phyloP scores from a whole-genome alignment of 495 filamentous ascomycete species.

The Staphylotrichum tortipilum region DNA sequence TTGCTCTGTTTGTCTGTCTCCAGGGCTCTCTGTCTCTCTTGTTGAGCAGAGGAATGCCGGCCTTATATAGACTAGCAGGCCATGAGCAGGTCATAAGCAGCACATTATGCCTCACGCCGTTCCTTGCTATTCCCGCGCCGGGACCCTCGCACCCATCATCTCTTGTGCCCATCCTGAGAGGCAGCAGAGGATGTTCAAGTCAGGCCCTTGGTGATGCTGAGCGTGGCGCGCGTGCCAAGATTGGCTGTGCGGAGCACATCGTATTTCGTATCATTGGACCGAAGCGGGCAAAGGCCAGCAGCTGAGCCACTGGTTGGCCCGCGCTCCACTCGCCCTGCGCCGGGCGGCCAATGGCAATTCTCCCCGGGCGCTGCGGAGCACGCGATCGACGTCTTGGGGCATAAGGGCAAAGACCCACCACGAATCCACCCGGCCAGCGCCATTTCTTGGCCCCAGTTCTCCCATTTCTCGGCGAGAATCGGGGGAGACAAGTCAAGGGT shows the following conservation, averaged over 20 bases:
- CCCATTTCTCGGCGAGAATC: background rate
- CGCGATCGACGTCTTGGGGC: background rate
- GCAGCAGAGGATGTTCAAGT: background rate
- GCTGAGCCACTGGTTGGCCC: background rate
- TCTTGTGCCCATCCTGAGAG: background rate
- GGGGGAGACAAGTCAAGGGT: background rate
- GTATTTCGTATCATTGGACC: constrained; percentile 4
- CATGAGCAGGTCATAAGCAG: background rate
- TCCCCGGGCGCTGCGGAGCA: too few relatives aligned
- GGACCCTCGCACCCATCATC: background rate
- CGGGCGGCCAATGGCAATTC: background rate
- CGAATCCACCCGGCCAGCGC: background rate
- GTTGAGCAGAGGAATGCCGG: background rate
- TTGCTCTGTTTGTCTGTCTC: too few relatives aligned
- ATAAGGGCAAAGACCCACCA: background rate
- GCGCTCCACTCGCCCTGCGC: background rate
- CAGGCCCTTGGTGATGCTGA: background rate
- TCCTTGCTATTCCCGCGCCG: background rate
- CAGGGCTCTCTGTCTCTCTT: too few relatives aligned
- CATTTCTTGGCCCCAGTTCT: background rate
- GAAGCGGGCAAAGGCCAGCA: background rate
- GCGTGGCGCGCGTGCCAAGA: background rate
- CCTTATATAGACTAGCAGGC: background rate
- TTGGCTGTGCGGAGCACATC: background rate
- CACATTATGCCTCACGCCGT: background rate